Conservation (phyloP, 441 rosid species). For the Populus hybrid region DNA sequence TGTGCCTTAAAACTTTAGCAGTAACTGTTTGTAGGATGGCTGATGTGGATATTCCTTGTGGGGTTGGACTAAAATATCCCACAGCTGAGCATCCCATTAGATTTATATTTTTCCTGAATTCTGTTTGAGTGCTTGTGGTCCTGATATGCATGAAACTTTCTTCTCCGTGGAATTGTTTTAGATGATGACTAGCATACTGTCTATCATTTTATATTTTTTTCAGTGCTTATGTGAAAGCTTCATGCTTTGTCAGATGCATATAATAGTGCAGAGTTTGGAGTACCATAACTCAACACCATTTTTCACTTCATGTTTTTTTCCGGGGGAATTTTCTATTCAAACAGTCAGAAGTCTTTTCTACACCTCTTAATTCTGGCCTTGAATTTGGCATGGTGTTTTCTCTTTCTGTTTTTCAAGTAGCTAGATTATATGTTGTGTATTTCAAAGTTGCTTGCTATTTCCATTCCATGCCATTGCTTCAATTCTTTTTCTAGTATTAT, state of each 20-base stretch:
- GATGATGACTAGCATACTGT: constrained; percentile 8
- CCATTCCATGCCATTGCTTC: not conserved
- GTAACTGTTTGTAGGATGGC: constrained; percentile 18
- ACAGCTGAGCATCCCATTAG: constrained; percentile 26
- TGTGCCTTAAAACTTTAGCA: constrained; percentile 32
- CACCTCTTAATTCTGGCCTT: not conserved
- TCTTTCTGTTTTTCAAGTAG: not conserved
- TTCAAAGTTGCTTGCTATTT: not conserved
- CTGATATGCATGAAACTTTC: constrained; percentile 20
- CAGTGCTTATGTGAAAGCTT: constrained; percentile 1
- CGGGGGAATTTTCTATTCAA: not conserved
- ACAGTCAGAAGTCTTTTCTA: not conserved
- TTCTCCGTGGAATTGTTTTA: constrained; percentile 18
- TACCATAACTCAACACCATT: not conserved
- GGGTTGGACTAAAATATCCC: constrained; percentile 26
- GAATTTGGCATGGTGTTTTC: not conserved
- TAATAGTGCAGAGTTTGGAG: not conserved
- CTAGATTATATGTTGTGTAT: not conserved
- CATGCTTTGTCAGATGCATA: not conserved
- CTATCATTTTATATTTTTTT: not conserved
- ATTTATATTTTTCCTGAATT: constrained; percentile 21
- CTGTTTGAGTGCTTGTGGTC: constrained; percentile 20
- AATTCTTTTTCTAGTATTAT: not conserved
- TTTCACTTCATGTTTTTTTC: not conserved
- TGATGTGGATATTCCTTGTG: constrained; percentile 30